These are phyloP conservation scores for Sugiyamaella marilandica DNA, from an alignment of 805 yeast species.

Conservation along the genomic window DNA sequence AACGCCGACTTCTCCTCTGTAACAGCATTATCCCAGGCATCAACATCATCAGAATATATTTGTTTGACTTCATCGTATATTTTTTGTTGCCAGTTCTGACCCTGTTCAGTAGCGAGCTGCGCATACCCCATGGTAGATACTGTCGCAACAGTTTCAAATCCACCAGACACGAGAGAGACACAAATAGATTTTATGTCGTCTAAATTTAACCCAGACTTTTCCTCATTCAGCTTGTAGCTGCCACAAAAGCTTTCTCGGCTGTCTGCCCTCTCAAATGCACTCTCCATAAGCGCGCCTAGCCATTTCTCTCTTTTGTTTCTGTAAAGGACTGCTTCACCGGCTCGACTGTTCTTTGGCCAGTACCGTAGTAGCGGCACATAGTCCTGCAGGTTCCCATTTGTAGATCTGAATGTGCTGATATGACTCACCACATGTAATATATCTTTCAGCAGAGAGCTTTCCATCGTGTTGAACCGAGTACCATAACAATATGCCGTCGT, in stretches of 20 bases:
- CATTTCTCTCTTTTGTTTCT: neutral
- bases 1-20: conserved; percentile 40
- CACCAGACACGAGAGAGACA: conserved; percentile 72
- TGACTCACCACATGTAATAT: conserved; percentile 30
- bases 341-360: neutral
- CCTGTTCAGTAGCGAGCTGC: conserved; percentile 38
- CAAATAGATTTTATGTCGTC: conserved; percentile 54
- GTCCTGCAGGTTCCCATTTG: conserved; percentile 36
- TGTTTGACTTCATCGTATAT: conserved; percentile 42
- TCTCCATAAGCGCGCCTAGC: neutral
- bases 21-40: conserved; percentile 25
- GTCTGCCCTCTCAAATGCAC: neutral
- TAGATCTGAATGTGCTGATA: conserved; percentile 32
- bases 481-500: conserved; percentile 38
- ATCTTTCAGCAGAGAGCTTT: conserved; percentile 27
- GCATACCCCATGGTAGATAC: conserved; percentile 54
- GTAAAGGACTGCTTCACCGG: neutral
- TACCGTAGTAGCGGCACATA: conserved; percentile 32
- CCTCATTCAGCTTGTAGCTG: conserved; percentile 23
- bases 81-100: conserved; percentile 37
- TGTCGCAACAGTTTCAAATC: conserved; percentile 66
- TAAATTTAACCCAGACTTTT: conserved; percentile 21
- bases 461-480: conserved; percentile 33
- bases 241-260: conserved; percentile 1
- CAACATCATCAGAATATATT: conserved; percentile 26